phyloP scores from a whole-genome alignment of 495 filamentous ascomycete species.

The Penicillium waksmanii region DNA sequence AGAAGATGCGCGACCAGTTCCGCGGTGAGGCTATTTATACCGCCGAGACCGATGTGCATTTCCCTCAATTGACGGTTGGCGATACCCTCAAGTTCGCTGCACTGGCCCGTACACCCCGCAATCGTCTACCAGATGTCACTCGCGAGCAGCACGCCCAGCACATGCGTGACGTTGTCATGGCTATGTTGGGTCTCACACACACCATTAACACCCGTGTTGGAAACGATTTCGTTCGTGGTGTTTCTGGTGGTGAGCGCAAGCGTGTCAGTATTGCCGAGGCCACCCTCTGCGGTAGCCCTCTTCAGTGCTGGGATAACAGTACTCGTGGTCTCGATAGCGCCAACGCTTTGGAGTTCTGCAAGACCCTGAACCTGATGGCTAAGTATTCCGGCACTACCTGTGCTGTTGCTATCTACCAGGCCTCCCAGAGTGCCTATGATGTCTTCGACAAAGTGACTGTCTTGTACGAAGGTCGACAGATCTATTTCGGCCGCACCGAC shows the following conservation, averaged over 20 bases:
- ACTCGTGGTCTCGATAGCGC: constrained; percentile 85
- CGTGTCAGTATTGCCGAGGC: constrained; percentile 60
- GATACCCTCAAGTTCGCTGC: constrained; percentile 69
- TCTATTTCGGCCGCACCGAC: constrained; percentile 67
- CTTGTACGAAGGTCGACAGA: constrained; percentile 67
- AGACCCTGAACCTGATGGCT: constrained; percentile 74
- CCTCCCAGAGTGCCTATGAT: constrained; percentile 80
- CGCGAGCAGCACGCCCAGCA: constrained; percentile 51
- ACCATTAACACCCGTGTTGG: constrained; percentile 62
- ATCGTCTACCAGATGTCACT: constrained; percentile 51
- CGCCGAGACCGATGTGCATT: constrained; percentile 68
- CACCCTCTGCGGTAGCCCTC: constrained; percentile 71
- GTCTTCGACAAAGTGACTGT: constrained; percentile 66
- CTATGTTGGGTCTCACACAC: constrained; percentile 62
- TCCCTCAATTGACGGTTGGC: constrained; percentile 67
- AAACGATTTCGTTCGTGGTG: constrained; percentile 82
- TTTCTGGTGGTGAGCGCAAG: constrained; percentile 86
- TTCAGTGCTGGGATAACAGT: constrained; percentile 87
- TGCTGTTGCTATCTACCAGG: constrained; percentile 85
- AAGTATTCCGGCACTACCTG: constrained; percentile 77
- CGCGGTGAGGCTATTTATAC: constrained; percentile 71
- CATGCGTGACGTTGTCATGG: constrained; percentile 65
- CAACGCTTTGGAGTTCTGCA: constrained; percentile 76
- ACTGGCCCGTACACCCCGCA: constrained; percentile 53
- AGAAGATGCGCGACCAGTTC: constrained; percentile 71